These are phyloP conservation scores for Persicaria tinctoria DNA, from an alignment of 148 eudicot species.

Conservation along the genomic window DNA sequence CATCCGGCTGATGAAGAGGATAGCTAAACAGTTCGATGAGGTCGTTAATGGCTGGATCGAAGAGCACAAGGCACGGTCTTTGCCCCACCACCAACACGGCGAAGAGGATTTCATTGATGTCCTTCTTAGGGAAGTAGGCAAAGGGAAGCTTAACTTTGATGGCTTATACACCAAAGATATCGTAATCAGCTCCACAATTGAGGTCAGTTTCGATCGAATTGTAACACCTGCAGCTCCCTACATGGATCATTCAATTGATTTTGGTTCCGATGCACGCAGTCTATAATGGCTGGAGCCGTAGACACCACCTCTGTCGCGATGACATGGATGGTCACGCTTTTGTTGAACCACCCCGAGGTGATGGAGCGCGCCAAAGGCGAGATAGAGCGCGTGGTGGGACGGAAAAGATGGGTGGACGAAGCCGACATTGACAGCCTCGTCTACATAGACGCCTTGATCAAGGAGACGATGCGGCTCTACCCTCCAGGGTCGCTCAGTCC, in stretches of 20 bases:
- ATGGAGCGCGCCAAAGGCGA: neutral
- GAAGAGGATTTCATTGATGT: neutral
- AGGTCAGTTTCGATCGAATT: neutral
- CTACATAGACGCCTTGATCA: neutral
- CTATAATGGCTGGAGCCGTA: neutral
- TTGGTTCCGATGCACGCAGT: neutral
- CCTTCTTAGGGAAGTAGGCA: neutral
- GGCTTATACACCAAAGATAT: neutral
- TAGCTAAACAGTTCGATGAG: too few species aligned
- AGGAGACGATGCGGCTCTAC: neutral
- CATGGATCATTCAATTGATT: too few species aligned
- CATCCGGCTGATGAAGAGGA: neutral
- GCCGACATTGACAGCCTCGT: neutral
- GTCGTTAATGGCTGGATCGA: neutral
- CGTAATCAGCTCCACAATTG: neutral
- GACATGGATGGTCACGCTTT: neutral
- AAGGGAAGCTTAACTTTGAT: neutral
- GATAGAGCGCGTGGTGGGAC: neutral
- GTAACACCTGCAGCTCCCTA: too few species aligned
- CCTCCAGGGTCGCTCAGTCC: neutral
- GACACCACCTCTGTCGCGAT: neutral
- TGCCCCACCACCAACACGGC: neutral
- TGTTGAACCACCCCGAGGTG: neutral
- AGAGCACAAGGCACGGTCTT: neutral
- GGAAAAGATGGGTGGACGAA: conserved; percentile 4